Conservation (phyloP, 441 rosid genomes). For the Croton laevigatus region DNA sequence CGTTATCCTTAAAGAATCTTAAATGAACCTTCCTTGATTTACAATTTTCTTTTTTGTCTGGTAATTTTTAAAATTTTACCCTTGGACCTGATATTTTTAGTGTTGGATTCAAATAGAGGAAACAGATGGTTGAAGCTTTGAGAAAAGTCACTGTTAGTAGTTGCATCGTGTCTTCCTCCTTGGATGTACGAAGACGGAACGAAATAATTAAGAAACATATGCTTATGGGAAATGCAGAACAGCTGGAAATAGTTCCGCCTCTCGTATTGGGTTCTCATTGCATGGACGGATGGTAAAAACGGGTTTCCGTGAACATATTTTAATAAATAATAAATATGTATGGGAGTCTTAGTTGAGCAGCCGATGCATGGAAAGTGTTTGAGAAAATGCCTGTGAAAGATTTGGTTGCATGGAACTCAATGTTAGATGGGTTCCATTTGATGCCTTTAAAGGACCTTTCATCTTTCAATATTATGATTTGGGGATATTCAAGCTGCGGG, state of each 20-base stretch:
- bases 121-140: neutral
- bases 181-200: slow-evolving; percentile 25
- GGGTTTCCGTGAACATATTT: slow-evolving; percentile 23
- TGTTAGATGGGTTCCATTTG: slow-evolving; percentile 23
- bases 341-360: neutral
- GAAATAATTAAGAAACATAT: slow-evolving; percentile 27
- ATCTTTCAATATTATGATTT: slow-evolving; percentile 30
- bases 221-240: slow-evolving; percentile 22
- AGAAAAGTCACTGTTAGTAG: slow-evolving; percentile 20
- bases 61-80: too few relatives aligned
- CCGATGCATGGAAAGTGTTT: slow-evolving; percentile 27
- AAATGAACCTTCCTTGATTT: neutral
- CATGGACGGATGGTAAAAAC: slow-evolving; percentile 28
- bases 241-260: slow-evolving; percentile 6
- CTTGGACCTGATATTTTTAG: too few relatives aligned
- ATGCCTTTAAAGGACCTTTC: slow-evolving; percentile 28
- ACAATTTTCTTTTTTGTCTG: neutral
- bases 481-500: slow-evolving; percentile 26
- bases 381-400: slow-evolving; percentile 28
- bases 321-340: slow-evolving; percentile 32
- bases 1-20: slow-evolving; percentile 6
- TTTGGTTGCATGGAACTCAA: slow-evolving; percentile 29
- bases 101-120: neutral
- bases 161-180: neutral
- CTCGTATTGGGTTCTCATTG: slow-evolving; percentile 22